Evolutionary conservation across 768 basidiomycete genomes (phyloP), one percentile per base, ranked within the genome.

Genomic region (Hebeloma cylindrosporum): DNA sequence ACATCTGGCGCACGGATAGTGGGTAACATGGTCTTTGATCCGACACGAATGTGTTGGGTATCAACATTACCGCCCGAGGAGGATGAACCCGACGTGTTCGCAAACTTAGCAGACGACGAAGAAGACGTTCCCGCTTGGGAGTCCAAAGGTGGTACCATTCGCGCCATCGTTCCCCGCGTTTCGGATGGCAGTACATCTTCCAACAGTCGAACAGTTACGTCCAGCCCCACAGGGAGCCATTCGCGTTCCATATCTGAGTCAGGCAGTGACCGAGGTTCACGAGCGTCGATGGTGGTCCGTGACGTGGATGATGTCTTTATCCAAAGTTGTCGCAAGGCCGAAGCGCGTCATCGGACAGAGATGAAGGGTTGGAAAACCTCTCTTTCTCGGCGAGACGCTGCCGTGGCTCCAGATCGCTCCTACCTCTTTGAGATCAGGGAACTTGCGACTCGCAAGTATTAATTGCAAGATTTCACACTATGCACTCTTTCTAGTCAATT

Each of bases 11-110:
- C 91, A 27, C 82, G 91, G 46, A 83, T 93, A 63, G 95, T 97
- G 14, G 96, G 96, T 33, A 92, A 93, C 72, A 99, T 99, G 95
- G 82, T 92, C 27, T 98, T 99, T 59, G 94, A 99, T 68, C 94
- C 96, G 1, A 60, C 79, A 31, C 82, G 83, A 18, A 97, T 97
- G 93, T 90, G 92, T 60, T 97, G 93, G 93, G 79, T 98, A 66
- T 89, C 90, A 44, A 83, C 83, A 47, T 64, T 91, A 29, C 76
- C 84, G 5, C 84, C 87, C 16, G 93, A 93, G 45, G 90, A 95
- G 59, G 91, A 94, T 29, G 93, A 97, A 60, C 89, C 90, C 5
- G 93, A 97, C 60, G 88, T 93, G n/a, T 95, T 96, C 62, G 91
- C 89, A 34, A 87, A 90, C 53, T 78, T 93, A 21, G 89, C 86